A percentile compares a stretch with the other conserved stretches of the same genome.
Conservation (phyloP, 2,329 filamentous ascomycete species). For the Apiospora marii region DNA sequence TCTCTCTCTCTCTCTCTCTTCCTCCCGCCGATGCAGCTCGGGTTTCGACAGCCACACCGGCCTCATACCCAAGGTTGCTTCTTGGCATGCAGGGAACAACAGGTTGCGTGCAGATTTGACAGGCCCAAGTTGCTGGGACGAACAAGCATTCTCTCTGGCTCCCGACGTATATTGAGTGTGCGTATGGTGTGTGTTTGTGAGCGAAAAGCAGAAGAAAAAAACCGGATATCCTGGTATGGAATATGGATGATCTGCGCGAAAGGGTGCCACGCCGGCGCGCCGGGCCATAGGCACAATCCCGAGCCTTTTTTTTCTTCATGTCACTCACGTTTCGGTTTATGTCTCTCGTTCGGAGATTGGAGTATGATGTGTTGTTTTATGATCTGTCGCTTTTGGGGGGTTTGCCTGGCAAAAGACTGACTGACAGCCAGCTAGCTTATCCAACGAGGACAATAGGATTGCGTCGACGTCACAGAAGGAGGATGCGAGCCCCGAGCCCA, state of each 20-base stretch:
- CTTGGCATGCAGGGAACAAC: constrained; percentile 11
- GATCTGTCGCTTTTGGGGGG: neutral
- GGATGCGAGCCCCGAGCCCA: neutral
- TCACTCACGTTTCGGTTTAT: constrained; percentile 8
- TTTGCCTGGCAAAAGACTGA: neutral
- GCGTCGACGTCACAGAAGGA: neutral
- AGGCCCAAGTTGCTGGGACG: constrained; percentile 19
- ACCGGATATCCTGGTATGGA: neutral
- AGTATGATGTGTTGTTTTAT: constrained; percentile 2
- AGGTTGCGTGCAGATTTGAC: constrained; percentile 20
- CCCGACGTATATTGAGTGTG: neutral
- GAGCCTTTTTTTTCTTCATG: neutral
- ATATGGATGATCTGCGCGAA: constrained; percentile 7
- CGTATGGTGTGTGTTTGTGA: neutral
- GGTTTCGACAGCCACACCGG: constrained; percentile 4
- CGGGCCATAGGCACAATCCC: neutral
- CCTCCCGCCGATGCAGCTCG: neutral
- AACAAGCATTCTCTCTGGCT: constrained; percentile 5
- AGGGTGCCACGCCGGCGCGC: constrained; percentile 8
- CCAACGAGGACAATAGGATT: neutral
- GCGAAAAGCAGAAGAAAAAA: neutral
- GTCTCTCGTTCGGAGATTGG: constrained; percentile 15
- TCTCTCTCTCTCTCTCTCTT: neutral
- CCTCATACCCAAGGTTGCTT: neutral
- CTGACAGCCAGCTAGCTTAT: neutral